Evolutionary conservation across 108 stramenopile genomes (phyloP).

Genomic region (Cyclotella choctawhatcheeana): DNA sequence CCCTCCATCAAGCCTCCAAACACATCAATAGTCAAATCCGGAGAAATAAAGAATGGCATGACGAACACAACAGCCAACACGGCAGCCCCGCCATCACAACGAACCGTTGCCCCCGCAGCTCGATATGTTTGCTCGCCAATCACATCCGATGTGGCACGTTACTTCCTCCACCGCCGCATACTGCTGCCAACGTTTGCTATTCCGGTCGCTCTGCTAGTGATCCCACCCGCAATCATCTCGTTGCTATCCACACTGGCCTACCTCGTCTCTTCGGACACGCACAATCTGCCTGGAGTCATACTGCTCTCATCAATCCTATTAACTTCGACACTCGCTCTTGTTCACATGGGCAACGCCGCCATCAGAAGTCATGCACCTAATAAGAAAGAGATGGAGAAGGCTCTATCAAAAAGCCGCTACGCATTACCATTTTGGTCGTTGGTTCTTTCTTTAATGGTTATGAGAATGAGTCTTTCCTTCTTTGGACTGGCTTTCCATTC

Average conservation of each 20-base stretch:
- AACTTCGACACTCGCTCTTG: slow-evolving; percentile 5
- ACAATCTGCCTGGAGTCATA: not conserved
- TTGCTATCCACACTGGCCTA: slow-evolving; percentile 4
- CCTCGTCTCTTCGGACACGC: not conserved
- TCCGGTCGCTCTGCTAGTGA: slow-evolving; percentile 10
- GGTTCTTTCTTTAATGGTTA: slow-evolving; percentile 9
- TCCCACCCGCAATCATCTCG: slow-evolving; percentile 12
- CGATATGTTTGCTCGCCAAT: slow-evolving; percentile 30
- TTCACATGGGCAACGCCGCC: slow-evolving; percentile 8
- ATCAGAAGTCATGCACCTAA: slow-evolving; percentile 26
- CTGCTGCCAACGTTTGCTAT: slow-evolving; percentile 25
- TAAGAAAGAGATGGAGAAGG: slow-evolving; percentile 10
- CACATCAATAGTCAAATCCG: not conserved
- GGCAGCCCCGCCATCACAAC: slow-evolving; percentile 1
- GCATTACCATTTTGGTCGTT: slow-evolving; percentile 43
- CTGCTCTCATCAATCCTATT: slow-evolving; percentile 1
- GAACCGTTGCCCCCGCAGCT: not conserved
- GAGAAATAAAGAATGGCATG: not conserved
- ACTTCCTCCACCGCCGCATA: slow-evolving; percentile 30
- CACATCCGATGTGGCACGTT: slow-evolving; percentile 11
- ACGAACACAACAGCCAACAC: not conserved
- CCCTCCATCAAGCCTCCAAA: slow-evolving; percentile 12
- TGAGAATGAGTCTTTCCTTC: slow-evolving; percentile 8
- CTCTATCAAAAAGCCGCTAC: slow-evolving; percentile 13
- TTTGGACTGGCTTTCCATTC: slow-evolving; percentile 4